These are phyloP conservation scores for Yueomyces sinensis DNA, from an alignment of 805 yeast species.

Conservation along the genomic window DNA sequence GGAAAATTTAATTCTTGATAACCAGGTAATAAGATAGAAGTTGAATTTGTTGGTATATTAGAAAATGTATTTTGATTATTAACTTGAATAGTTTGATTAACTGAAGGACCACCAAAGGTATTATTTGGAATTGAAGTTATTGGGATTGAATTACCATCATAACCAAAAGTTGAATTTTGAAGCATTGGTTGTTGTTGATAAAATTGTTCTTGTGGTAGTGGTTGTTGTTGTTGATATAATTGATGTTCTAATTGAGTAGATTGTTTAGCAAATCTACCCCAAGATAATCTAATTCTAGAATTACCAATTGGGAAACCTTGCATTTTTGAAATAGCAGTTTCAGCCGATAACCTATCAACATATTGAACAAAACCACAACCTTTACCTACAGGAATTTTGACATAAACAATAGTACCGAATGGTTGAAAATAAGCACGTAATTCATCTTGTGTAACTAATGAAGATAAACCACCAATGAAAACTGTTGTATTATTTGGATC, in stretches of 20 bases:
- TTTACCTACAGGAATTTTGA: slow-evolving; percentile 58
- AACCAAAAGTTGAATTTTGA: slow-evolving; percentile 8
- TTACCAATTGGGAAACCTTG: slow-evolving; percentile 85
- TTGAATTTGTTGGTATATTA: neutral
- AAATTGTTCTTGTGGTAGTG: neutral
- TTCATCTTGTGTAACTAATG: slow-evolving; percentile 46
- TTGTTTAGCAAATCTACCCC: slow-evolving; percentile 50
- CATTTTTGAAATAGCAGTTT: slow-evolving; percentile 72
- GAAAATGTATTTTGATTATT: neutral
- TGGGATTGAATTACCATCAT: slow-evolving; percentile 1
- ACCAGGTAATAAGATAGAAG: slow-evolving; percentile 4
- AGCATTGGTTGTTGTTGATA: slow-evolving; percentile 9
- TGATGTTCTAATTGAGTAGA: slow-evolving; percentile 4
- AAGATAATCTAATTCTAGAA: slow-evolving; percentile 66
- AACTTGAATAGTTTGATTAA: neutral
- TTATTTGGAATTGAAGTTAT: neutral
- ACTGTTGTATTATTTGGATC: slow-evolving; percentile 77
- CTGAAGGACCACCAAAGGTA: neutral
- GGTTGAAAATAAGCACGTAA: slow-evolving; percentile 44
- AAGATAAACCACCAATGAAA: slow-evolving; percentile 51
- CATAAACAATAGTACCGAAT: slow-evolving; percentile 66
- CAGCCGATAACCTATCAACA: slow-evolving; percentile 67
- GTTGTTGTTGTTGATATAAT: slow-evolving; percentile 1
- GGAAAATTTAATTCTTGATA: slow-evolving; percentile 2
- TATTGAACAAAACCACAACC: slow-evolving; percentile 86